Evolutionary conservation across 2,329 filamentous ascomycete species (phyloP), one percentile per base, ranked within the genome.

Genomic region (Venturia effusa): DNA sequence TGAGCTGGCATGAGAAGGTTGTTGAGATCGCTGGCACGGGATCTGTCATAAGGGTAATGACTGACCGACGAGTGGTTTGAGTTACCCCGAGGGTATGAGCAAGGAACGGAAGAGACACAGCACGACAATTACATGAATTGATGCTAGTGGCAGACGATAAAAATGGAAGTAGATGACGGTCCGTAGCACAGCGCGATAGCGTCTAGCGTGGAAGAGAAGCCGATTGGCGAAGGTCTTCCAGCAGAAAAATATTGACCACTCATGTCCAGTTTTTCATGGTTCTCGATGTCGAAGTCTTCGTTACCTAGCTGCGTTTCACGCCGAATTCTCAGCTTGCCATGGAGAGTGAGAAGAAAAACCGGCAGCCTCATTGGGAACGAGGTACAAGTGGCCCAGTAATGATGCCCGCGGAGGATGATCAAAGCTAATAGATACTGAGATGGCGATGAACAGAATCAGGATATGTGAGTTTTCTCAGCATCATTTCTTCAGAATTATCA

Each of bases 1-100:
- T 99, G 69, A 97, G 92, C 77, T 99, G 94, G 94, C 94, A 99
- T 74, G 94, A 99, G 81, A 99, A 97, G 79, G 79, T 97, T 67
- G 91, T 97, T 4, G 94, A 99, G 72, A 87, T 97, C 71, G 90
- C 92, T 43, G 94, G 94, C 30, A 81, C 92, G 69, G 94, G 94
- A 55, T 78, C 89, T 75, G 94, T 99, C 77, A 90, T 92, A 67
- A 85, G 94, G 70, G 91, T 91, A 68, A 97, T 99, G 92, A 94
- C 91, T 51, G 94, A 99, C 80, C 90, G 93, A 80, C 87, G 94
- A 72, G 94, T 89, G 70, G 93, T 95, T 70, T 96, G 79, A 80
- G 69, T 17, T 13, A 32, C 24, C 13, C 22, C 24, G 3, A 13
- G 8, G 24, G 48, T 11, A 32, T 19, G 27, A 62, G 34, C n/a